Conservation (phyloP, 2,329 filamentous ascomycete genomes). For the Delphinella strobiligena region DNA sequence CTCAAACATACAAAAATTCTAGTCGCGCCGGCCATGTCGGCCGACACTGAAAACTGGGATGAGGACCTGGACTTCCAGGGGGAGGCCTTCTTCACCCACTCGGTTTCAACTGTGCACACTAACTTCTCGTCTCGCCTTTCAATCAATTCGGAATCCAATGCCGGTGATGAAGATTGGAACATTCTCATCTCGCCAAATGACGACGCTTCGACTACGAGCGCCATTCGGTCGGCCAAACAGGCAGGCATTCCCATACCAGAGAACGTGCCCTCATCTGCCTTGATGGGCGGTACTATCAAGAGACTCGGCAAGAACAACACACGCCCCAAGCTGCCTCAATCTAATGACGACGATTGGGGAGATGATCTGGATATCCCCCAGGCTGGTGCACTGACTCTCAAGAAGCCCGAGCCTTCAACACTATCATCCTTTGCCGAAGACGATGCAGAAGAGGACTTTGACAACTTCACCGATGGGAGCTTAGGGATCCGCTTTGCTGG, state of each 20-base stretch:
- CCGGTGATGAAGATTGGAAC: conserved; percentile 77
- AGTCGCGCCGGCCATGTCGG: conserved; percentile 46
- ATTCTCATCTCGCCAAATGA: conserved; percentile 76
- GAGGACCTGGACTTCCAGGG: conserved; percentile 41
- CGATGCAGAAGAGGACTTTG: conserved; percentile 54
- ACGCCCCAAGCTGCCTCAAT: conserved; percentile 23
- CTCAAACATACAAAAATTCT: conserved; percentile 1
- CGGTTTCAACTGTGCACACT: conserved; percentile 58
- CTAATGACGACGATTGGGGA: conserved; percentile 36
- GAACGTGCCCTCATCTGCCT: conserved; percentile 75
- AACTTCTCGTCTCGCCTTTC: conserved; percentile 69
- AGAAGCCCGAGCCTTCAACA: conserved; percentile 35
- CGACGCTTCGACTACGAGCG: conserved; percentile 69
- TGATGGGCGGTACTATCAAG: conserved; percentile 89
- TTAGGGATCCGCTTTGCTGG: conserved; percentile 83
- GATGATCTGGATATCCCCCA: conserved; percentile 36
- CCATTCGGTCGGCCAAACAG: conserved; percentile 74
- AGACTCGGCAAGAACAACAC: conserved; percentile 54
- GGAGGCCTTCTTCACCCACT: conserved; percentile 63
- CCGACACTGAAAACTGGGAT: conserved; percentile 57
- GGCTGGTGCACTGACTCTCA: conserved; percentile 29
- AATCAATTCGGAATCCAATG: conserved; percentile 65
- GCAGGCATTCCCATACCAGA: conserved; percentile 85
- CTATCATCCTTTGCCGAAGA: conserved; percentile 42
- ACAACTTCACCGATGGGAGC: conserved; percentile 87